A percentile compares a stretch with the other conserved stretches of the same genome.
These are phyloP conservation scores for Ganoderma lingzhi DNA, from an alignment of 1,284 basidiomycete species.

Conservation along the genomic window DNA sequence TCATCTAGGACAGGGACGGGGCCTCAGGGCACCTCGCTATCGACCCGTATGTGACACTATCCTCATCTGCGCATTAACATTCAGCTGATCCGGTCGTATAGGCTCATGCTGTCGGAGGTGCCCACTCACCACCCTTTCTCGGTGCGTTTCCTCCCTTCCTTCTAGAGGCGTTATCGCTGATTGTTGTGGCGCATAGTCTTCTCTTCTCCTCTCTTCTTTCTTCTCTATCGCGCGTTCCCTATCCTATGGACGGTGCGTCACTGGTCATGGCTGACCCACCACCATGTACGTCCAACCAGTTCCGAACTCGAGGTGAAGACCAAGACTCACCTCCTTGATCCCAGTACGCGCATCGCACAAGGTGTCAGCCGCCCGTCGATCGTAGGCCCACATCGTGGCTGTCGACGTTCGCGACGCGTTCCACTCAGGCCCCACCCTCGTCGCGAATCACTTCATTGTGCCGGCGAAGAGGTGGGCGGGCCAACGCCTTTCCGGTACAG, in stretches of 20 bases:
- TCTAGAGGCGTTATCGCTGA: no score
- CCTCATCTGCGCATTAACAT: no score
- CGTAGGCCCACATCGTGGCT: slow-evolving; percentile 16
- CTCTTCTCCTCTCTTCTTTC: not conserved
- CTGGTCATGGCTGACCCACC: not conserved
- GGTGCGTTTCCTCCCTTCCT: no score
- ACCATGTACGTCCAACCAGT: slow-evolving; percentile 2
- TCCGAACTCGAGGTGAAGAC: not conserved
- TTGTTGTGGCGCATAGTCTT: not conserved
- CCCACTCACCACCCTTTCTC: not conserved
- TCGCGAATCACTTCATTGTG: slow-evolving; percentile 1
- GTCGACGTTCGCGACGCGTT: slow-evolving; percentile 19
- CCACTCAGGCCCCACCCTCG: slow-evolving; percentile 15
- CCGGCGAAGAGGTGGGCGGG: slow-evolving; percentile 2
- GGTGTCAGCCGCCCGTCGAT: slow-evolving; percentile 12
- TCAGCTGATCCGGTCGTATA: no score
- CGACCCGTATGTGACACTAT: no score
- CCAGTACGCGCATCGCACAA: not conserved
- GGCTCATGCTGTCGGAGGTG: no score
- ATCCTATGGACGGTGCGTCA: not conserved
- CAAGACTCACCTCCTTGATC: not conserved
- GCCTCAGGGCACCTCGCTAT: not conserved
- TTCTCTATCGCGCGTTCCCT: not conserved
- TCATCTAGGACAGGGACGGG: not conserved
- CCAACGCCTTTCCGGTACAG: slow-evolving; percentile 22